Base-by-base conservation (phyloP, 2,329 filamentous ascomycete species). In the Hypomyces rosellus region DNA sequence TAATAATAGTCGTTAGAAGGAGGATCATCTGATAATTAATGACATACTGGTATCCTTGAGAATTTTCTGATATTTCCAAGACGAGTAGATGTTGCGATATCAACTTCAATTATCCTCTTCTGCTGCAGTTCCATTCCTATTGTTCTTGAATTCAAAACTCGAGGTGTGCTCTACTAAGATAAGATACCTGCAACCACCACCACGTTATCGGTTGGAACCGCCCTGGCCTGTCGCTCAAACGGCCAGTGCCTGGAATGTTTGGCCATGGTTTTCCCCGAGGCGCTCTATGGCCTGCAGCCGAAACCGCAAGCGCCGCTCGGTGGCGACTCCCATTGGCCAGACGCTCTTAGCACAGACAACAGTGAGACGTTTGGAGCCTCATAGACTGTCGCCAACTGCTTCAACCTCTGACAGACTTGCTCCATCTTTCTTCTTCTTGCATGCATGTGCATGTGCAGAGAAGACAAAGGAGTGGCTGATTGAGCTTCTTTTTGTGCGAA, bases 301-400 rank as follows among this genome's bases (percentile, higher is more conserved):
- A 51, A 51, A 51, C 49, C 40, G 40, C 39, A 45, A 40, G 45
- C 47, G 45, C 25, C 45, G 43, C 25, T 20, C 36, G 40, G 42
- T 48, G 36, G 49, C 39, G 34, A 16, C 30, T 25, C 40, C 33
- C 16, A 51, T 51, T 51, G 49, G 49, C 36, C 45, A 40, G 44
- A 45, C 13, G 18, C 22, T 14, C 45, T 45, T 41, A 36, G 48
- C 48, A 46, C 48, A 13, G 30, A 37, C 36, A 34, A 20, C 36
- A 20, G 12, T 42, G 49, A 51, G 49, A 51, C 49, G 49, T 45
- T 41, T 51, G 20, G 43, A 51, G 49, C 49, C 49, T 45, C 49
- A 51, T 51, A 36, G 46, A 34, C 46, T 36, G 34, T 37, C 43
- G 39, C 45, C 49, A 45, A 48, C 49, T 51, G 25, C 25, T 51